A percentile compares a stretch with the other conserved stretches of the same genome.
These are phyloP conservation scores for Coniochaeta sp. DNA, from an alignment of 2,329 filamentous ascomycete genomes.

Conservation along the genomic window DNA sequence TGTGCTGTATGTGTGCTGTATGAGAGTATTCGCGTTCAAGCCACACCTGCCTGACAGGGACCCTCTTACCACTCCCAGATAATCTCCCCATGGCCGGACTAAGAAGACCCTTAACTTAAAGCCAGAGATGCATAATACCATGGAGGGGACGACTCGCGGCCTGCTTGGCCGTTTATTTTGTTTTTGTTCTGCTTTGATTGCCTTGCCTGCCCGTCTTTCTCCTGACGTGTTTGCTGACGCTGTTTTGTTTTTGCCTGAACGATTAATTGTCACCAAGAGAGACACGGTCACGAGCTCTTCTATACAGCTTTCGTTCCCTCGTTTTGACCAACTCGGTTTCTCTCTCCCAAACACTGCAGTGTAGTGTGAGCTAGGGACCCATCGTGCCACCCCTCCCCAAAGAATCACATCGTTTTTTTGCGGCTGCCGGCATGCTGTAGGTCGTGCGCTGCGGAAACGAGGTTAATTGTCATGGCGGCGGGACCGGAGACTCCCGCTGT, in stretches of 20 bases:
- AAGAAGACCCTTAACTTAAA: not conserved
- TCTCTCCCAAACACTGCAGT: not conserved
- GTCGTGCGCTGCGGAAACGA: not conserved
- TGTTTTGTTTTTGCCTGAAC: not conserved
- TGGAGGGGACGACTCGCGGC: not conserved
- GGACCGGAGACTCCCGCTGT: constrained; percentile 19
- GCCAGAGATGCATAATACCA: not conserved
- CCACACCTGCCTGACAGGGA: not conserved
- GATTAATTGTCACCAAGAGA: not conserved
- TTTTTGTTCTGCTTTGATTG: not conserved
- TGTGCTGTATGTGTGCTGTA: too few relatives aligned
- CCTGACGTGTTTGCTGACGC: not conserved
- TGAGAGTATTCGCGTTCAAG: not conserved
- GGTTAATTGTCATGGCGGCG: constrained; percentile 11
- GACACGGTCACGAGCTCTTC: not conserved
- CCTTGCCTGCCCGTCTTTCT: not conserved
- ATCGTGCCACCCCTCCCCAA: not conserved
- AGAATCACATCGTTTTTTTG: not conserved
- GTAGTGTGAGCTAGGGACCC: not conserved
- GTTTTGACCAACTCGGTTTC: not conserved
- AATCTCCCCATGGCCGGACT: not conserved
- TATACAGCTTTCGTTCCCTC: not conserved
- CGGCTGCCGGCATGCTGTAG: not conserved
- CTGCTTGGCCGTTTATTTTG: not conserved
- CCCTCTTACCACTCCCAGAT: not conserved